Evolutionary conservation across 1,284 basidiomycete genomes (phyloP).

Genomic region (Hortiboletus rubellus): DNA sequence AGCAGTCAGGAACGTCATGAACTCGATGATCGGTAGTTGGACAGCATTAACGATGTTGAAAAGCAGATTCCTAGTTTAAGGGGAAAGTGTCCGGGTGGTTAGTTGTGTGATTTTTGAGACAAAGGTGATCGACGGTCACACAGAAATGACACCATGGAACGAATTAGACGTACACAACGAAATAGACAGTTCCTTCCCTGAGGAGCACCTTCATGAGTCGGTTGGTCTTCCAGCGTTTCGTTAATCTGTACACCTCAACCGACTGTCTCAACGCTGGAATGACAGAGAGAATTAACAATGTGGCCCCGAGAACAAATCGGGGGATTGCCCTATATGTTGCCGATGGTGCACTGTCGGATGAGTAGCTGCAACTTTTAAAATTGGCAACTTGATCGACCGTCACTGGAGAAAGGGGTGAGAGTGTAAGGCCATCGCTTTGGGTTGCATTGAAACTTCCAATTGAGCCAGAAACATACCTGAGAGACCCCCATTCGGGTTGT

Average conservation of each 20-base stretch:
- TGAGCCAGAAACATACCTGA: neutral
- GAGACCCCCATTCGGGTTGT: neutral
- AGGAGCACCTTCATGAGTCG: neutral
- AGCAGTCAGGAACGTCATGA: neutral
- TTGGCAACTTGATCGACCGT: neutral
- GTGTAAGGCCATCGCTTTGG: too few species aligned
- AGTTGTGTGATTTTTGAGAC: neutral
- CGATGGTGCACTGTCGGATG: neutral
- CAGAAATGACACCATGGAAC: too few species aligned
- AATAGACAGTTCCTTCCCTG: neutral
- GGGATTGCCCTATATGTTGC: constrained; percentile 1
- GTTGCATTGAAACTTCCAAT: too few species aligned
- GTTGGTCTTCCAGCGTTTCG: neutral
- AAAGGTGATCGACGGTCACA: neutral
- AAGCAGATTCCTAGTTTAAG: neutral
- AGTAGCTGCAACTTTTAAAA: neutral
- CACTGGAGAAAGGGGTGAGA: neutral
- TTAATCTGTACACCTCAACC: neutral
- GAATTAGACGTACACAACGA: neutral
- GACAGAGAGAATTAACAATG: neutral
- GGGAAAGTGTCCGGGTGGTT: neutral
- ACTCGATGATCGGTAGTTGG: neutral
- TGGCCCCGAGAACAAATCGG: neutral
- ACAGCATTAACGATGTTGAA: neutral
- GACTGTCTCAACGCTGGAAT: neutral